Base-by-base conservation (phyloP, 352 stramenopile species). In the Phytopythium helicoides region DNA sequence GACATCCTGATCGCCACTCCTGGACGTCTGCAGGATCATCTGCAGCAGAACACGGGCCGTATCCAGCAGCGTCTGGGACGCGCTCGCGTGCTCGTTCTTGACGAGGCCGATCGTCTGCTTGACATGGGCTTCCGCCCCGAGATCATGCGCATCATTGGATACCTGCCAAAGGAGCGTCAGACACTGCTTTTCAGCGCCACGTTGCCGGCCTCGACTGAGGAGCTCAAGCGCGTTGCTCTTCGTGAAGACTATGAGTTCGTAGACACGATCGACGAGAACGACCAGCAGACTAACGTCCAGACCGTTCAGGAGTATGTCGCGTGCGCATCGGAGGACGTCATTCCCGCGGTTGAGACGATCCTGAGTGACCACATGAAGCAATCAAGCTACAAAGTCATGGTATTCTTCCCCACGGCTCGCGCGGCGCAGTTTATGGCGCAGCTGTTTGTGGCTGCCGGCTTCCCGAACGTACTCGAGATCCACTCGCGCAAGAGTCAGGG, bases 181-280 rank as follows among this genome's bases (percentile, higher is more conserved):
- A 98, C 94, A 25, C 76, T 99, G n/a, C 70, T 99, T 5, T 99
- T 98, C 64, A 98, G 89, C 28, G 96, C 97, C 23, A 99, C 96
- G 22, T 68, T 98, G 25, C 91, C 95, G 7, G 70, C 66, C 14
- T 87, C 84, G 15, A 81, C 98, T 2, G 67, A 90, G 55, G 64
- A 82, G 36, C 86, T 98, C 23, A 89, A 97, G 63, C 63, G 67
- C n/a, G 64, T 98, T 15, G 87, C 92, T 38, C 62, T 99, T 19
- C 77, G 81, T 15, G 44, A 73, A 1, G 70, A 95, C 58, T 97
- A 97, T 59, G 66, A 86, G 45, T 96, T 97, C 54, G 81, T 98
- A 19, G 92, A 98, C 71, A 97, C 89, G 15, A 92, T 98, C 25
- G 89, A 91, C 44, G 79, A 97, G 47, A 83, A 97, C 42, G 75